Base-by-base conservation (phyloP, 208 protist genomes). In the Leishmania tarentolae region DNA sequence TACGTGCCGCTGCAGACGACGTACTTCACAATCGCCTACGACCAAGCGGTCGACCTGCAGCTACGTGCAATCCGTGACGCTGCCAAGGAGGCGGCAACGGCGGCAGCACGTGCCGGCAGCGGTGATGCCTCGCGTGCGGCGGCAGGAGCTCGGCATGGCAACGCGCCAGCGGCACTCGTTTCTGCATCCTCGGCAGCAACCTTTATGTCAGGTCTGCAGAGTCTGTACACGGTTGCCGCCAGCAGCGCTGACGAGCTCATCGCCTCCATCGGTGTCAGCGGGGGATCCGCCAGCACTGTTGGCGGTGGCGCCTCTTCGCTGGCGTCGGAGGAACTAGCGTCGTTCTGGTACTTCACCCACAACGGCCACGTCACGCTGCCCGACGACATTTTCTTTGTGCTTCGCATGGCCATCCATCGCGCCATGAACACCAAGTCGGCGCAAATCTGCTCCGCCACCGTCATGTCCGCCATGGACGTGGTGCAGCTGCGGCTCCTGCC, bases 371-470 rank as follows among this genome's bases (percentile, higher is more conserved):
- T 96, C 68, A 94, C 91, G 37, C 80, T 97, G 40, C 77, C 90
- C 0, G 94, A 97, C 52, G 94, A 97, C 76, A 85, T 96, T 53
- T 97, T 97, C 79, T 97, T 93, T 77, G 91, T 97, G 59, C 75
- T 97, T 35, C 94, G 94, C 66, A 90, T 96, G 61, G 90, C 94
- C 11, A 42, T 97, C 3, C 94, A 96, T 59, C 92, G 94, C 1
- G 90, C 92, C 21, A 76, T 94, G 61, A 91, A 95, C 87, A 97
- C 92, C 11, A 93, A 94, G 63, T 95, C 91, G 2, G 92, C 89
- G 31, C 92, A 96, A 72, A 95, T 97, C 87, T 84, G 87, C 73
- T 97, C 92, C 8, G 94, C 94, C 2, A 88, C 95, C 28, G 85
- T 96, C 69, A 91, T 96, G 65, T 91, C 86, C 50, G 87, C 83